A percentile compares a stretch with the other conserved stretches of the same genome.
Conservation (phyloP, 495 filamentous ascomycete species). For the Hypoxylon trugodes region DNA sequence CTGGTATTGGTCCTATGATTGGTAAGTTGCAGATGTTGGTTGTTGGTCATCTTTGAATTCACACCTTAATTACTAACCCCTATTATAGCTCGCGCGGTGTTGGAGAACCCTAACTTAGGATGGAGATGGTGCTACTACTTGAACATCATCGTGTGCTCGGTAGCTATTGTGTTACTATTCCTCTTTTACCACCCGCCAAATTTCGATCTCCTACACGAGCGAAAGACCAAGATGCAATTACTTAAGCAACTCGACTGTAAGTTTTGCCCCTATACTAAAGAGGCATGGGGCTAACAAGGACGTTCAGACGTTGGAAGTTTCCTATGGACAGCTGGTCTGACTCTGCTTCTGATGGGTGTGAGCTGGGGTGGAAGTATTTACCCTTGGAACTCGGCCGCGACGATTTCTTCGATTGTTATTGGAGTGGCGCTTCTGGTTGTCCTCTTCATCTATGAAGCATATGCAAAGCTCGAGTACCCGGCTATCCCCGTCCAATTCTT, state of each 20-base stretch:
- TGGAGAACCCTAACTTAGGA: conserved; percentile 45
- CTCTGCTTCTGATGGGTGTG: conserved; percentile 58
- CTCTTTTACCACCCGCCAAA: conserved; percentile 53
- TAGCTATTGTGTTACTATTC: conserved; percentile 49
- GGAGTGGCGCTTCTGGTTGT: conserved; percentile 52
- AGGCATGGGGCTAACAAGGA: neutral
- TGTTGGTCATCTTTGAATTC: neutral
- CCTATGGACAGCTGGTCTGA: conserved; percentile 52
- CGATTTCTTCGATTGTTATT: conserved; percentile 55
- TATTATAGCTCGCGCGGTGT: conserved; percentile 43
- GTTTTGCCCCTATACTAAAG: neutral
- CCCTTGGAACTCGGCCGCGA: conserved; percentile 58
- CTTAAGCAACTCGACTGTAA: conserved; percentile 55
- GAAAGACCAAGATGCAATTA: conserved; percentile 42
- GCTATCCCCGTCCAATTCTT: conserved; percentile 57
- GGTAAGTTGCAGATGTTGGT: conserved; percentile 14
- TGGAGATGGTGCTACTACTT: conserved; percentile 60
- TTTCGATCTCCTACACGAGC: conserved; percentile 44
- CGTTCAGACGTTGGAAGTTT: conserved; percentile 43
- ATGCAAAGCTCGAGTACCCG: conserved; percentile 44
- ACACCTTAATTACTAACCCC: conserved; percentile 9
- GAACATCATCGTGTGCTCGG: conserved; percentile 50
- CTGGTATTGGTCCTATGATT: conserved; percentile 53
- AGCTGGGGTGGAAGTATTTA: conserved; percentile 60
- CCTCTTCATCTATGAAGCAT: conserved; percentile 55